These are phyloP conservation scores for Leishmania lainsoni DNA, from an alignment of 208 protist genomes.

Conservation along the genomic window DNA sequence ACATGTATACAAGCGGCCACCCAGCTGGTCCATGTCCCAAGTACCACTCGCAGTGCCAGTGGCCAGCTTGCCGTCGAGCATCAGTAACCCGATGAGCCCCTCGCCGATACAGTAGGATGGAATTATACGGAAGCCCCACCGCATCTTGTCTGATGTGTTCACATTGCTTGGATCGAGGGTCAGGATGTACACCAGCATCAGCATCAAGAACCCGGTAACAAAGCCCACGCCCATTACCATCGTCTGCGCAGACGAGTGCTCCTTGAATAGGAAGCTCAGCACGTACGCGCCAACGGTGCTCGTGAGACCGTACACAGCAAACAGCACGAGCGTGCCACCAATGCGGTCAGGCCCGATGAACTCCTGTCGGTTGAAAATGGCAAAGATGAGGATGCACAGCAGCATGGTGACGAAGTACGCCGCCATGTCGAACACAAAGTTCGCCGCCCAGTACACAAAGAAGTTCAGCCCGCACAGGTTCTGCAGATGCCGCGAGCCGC, in stretches of 20 bases:
- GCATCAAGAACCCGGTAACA: constrained; percentile 46
- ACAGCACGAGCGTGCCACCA: constrained; percentile 26
- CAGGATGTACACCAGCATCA: constrained; percentile 45
- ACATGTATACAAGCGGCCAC: constrained; percentile 45
- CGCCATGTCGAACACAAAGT: constrained; percentile 51
- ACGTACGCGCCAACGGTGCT: constrained; percentile 31
- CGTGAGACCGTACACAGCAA: constrained; percentile 45
- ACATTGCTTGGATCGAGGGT: constrained; percentile 23
- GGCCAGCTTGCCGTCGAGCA: neutral
- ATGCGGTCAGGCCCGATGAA: constrained; percentile 31
- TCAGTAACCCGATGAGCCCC: constrained; percentile 44
- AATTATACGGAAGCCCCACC: constrained; percentile 48
- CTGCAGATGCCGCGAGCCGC: constrained; percentile 71
- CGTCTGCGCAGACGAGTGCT: constrained; percentile 53
- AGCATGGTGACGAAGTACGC: constrained; percentile 34
- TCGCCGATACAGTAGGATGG: constrained; percentile 59
- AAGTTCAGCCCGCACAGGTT: constrained; percentile 61
- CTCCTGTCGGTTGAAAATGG: constrained; percentile 43
- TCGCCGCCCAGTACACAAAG: constrained; percentile 61
- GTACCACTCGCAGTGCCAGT: neutral
- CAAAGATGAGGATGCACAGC: constrained; percentile 36
- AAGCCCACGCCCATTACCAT: constrained; percentile 46
- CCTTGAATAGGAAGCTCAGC: constrained; percentile 52
- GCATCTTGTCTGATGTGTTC: constrained; percentile 24
- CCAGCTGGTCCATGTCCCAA: constrained; percentile 39